phyloP scores from a whole-genome alignment of 108 stramenopile genomes.

The Chaetoceros muelleri region DNA sequence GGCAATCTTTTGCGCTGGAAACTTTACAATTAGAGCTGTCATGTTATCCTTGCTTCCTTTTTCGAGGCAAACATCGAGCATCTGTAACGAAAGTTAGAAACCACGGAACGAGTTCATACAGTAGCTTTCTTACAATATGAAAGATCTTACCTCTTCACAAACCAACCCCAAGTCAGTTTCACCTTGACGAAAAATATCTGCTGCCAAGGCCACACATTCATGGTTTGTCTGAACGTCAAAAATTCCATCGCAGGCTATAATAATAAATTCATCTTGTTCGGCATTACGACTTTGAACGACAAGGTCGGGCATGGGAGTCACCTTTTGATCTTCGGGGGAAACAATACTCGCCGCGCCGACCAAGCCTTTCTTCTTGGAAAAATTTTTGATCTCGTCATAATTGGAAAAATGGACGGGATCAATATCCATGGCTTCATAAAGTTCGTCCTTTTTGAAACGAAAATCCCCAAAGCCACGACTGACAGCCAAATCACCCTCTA shows the following conservation, averaged over 20 bases:
- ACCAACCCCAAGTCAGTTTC: constrained; percentile 61
- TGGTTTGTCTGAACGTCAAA: constrained; percentile 89
- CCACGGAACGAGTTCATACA: background rate
- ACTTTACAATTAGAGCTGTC: constrained; percentile 63
- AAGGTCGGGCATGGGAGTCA: constrained; percentile 76
- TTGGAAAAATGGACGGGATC: background rate
- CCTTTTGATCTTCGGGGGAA: constrained; percentile 66
- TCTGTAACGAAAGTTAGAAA: constrained; percentile 10
- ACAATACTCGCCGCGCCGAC: constrained; percentile 5
- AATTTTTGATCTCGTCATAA: background rate
- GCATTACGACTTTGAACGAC: constrained; percentile 37
- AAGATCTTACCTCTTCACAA: constrained; percentile 72
- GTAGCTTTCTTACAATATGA: background rate
- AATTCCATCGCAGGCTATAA: constrained; percentile 89
- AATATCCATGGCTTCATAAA: background rate
- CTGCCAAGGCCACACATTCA: constrained; percentile 69
- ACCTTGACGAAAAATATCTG: constrained; percentile 58
- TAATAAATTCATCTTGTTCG: constrained; percentile 68
- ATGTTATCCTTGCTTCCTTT: constrained; percentile 84
- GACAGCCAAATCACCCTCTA: constrained; percentile 90
- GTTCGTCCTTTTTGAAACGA: constrained; percentile 58
- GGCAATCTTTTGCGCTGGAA: constrained; percentile 41
- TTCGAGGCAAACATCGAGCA: constrained; percentile 58
- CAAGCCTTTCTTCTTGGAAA: background rate
- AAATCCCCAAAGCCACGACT: constrained; percentile 85